These are phyloP conservation scores for Saccharomycopsis hybrid DNA, from an alignment of 1,139 yeast genomes.

Conservation along the genomic window DNA sequence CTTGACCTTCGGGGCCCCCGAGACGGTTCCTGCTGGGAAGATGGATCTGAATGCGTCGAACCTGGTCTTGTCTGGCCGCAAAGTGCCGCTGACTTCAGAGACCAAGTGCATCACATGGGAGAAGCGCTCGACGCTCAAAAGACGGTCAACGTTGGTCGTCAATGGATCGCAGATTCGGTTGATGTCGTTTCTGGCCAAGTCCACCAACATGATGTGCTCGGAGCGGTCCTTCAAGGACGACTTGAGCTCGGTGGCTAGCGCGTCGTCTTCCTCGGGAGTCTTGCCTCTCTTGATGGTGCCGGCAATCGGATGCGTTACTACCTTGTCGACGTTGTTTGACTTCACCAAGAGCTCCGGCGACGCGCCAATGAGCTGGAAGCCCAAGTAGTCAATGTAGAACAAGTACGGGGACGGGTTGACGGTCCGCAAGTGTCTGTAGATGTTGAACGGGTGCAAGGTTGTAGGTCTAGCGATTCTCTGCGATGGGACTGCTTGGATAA, in stretches of 20 bases:
- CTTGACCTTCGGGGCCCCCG: constrained; percentile 95
- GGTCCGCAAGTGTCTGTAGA: constrained; percentile 86
- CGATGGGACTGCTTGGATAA: constrained; percentile 96
- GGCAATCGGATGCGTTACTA: constrained; percentile 94
- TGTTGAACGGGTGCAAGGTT: constrained; percentile 89
- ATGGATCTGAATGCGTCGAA: constrained; percentile 96
- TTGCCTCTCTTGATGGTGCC: constrained; percentile 90
- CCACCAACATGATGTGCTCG: constrained; percentile 97
- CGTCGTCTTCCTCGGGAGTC: constrained; percentile 87
- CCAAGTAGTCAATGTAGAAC: constrained; percentile 85
- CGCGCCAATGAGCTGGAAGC: constrained; percentile 94
- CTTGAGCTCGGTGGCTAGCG: constrained; percentile 65
- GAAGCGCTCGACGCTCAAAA: constrained; percentile 84
- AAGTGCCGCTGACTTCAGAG: constrained; percentile 87
- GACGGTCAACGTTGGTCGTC: constrained; percentile 78
- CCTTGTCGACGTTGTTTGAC: constrained; percentile 61
- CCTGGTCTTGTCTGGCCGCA: constrained; percentile 76
- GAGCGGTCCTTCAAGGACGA: constrained; percentile 89
- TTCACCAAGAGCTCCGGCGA: constrained; percentile 92
- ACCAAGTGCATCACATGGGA: constrained; percentile 98
- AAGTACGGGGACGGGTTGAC: constrained; percentile 97
- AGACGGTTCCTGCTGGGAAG: constrained; percentile 98
- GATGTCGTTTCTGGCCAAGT: constrained; percentile 90
- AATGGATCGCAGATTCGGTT: constrained; percentile 89
- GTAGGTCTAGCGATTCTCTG: constrained; percentile 96